Conservation (phyloP, 1,139 yeast genomes). For the Saccharomycopsis phalli region DNA sequence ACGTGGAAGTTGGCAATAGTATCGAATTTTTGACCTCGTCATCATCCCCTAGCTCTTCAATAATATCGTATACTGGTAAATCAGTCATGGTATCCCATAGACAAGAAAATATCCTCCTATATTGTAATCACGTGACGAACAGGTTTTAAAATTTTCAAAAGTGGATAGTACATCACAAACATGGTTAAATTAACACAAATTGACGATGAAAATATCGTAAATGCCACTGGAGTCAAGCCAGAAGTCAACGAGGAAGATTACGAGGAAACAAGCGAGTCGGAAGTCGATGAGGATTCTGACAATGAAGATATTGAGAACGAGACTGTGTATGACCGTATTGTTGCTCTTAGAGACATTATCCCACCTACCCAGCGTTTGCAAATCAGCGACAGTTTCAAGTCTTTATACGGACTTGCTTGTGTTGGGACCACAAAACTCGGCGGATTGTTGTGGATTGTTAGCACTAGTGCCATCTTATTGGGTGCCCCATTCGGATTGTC, state of each 20-base stretch:
- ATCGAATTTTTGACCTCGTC: constrained; percentile 7
- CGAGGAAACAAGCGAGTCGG: constrained; percentile 33
- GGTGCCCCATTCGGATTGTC: constrained; percentile 93
- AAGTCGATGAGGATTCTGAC: constrained; percentile 57
- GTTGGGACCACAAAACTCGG: constrained; percentile 55
- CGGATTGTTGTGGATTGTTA: constrained; percentile 70
- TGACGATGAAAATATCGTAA: constrained; percentile 52
- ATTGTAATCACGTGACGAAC: neutral
- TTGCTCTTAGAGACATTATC: constrained; percentile 84
- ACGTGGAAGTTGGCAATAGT: constrained; percentile 11
- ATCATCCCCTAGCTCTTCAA: constrained; percentile 16
- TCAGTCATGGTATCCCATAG: neutral
- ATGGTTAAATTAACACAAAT: constrained; percentile 75
- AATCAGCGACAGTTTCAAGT: constrained; percentile 26
- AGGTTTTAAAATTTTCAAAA: neutral
- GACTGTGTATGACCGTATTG: constrained; percentile 76
- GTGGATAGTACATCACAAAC: constrained; percentile 19
- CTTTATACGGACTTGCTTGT: constrained; percentile 33
- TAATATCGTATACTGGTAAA: constrained; percentile 19
- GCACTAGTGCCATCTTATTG: constrained; percentile 75
- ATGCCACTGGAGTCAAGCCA: constrained; percentile 26
- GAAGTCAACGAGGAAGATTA: constrained; percentile 24
- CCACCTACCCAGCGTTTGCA: constrained; percentile 72
- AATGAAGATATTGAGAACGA: constrained; percentile 78
- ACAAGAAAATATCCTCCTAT: neutral